phyloP scores from a whole-genome alignment of 2,329 filamentous ascomycete species.

The Bipolaris cookei region DNA sequence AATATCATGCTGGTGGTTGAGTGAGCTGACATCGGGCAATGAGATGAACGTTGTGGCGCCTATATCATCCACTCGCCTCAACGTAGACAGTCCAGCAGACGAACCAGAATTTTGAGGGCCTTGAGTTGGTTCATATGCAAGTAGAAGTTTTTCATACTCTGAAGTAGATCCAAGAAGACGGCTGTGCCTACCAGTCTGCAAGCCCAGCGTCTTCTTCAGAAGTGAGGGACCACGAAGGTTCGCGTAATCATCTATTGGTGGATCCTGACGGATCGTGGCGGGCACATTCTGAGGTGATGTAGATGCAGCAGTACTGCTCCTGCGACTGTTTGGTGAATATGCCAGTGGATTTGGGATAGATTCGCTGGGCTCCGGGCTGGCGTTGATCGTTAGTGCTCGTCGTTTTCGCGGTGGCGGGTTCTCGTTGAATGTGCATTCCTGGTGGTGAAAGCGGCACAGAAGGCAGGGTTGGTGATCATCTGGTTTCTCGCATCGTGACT shows the following conservation, averaged over 20 bases:
- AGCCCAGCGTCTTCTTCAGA: conserved; percentile 44
- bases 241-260: conserved; percentile 41
- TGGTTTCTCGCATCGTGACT: conserved; percentile 70
- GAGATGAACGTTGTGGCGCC: conserved; percentile 35
- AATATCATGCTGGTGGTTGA: conserved; percentile 41
- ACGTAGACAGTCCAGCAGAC: conserved; percentile 20
- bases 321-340: background rate
- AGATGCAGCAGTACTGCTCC: conserved; percentile 1
- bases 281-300: conserved; percentile 19
- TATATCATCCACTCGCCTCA: conserved; percentile 34
- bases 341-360: background rate
- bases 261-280: conserved; percentile 30
- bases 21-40: conserved; percentile 35
- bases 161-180: conserved; percentile 39
- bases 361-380: conserved; percentile 11
- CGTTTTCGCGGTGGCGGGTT: conserved; percentile 74
- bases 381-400: conserved; percentile 53
- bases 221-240: conserved; percentile 44
- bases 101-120: conserved; percentile 9
- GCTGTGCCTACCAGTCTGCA: conserved; percentile 43
- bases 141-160: conserved; percentile 36
- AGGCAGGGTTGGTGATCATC: conserved; percentile 70
- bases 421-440: conserved; percentile 71
- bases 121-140: conserved; percentile 28
- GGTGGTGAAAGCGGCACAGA: conserved; percentile 69